These are phyloP conservation scores for Syzygium aqueum DNA, from an alignment of 345 rosid species.

Conservation along the genomic window DNA sequence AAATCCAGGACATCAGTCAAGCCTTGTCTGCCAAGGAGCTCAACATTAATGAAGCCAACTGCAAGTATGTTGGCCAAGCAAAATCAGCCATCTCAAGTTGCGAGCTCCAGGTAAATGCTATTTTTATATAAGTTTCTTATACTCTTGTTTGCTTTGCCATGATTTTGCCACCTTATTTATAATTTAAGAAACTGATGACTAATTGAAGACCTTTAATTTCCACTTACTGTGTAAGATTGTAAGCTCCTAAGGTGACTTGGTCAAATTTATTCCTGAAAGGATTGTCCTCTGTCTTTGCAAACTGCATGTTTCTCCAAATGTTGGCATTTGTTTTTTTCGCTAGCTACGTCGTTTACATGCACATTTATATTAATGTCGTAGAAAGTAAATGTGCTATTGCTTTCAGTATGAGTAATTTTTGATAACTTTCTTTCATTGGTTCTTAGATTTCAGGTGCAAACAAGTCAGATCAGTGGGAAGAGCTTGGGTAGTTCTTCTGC, in stretches of 20 bases:
- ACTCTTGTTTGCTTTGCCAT: not conserved
- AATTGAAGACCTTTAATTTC: not conserved
- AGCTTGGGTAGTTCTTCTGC: constrained; percentile 30
- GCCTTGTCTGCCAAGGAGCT: constrained; percentile 45
- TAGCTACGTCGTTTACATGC: not conserved
- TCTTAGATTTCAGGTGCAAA: constrained; percentile 37
- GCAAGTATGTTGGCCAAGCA: constrained; percentile 83
- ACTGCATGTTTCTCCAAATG: not conserved
- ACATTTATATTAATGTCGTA: not conserved
- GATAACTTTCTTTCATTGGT: not conserved
- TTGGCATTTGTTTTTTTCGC: not conserved
- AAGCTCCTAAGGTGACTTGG: not conserved
- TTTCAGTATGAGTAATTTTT: not conserved
- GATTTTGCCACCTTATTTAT: not conserved
- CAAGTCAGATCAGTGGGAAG: constrained; percentile 27
- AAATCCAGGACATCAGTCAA: constrained; percentile 25
- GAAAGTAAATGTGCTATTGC: not conserved
- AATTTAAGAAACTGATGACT: not conserved
- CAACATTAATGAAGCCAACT: constrained; percentile 95
- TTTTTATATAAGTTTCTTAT: not conserved
- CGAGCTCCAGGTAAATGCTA: constrained; percentile 40
- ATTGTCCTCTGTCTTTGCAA: not conserved
- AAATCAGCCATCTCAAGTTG: constrained; percentile 25
- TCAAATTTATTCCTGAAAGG: not conserved
- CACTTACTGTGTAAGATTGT: not conserved